These are phyloP conservation scores for Solidago caesia DNA, from an alignment of 129 eudicot genomes.

Conservation along the genomic window DNA sequence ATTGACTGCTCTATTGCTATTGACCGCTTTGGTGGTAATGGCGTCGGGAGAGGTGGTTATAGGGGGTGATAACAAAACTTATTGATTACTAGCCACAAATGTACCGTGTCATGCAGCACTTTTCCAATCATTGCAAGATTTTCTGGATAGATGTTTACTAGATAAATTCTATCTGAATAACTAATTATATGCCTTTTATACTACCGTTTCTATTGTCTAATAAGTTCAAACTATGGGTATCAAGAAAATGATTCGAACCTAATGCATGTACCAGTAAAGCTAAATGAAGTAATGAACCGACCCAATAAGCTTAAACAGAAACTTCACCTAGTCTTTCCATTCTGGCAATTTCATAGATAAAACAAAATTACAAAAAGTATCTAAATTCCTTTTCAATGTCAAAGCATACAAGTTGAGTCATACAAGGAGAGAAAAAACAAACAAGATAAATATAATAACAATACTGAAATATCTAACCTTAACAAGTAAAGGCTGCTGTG, in stretches of 20 bases:
- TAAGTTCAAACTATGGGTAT: no score
- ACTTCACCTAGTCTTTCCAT: not conserved
- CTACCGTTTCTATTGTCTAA: no score
- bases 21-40: not conserved
- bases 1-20: not conserved
- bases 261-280: no score
- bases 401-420: not conserved
- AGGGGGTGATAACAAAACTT: not conserved
- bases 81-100: no score
- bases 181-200: no score
- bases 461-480: constrained; percentile 12
- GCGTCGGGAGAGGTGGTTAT: not conserved
- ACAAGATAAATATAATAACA: not conserved
- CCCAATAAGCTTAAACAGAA: not conserved
- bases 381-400: not conserved
- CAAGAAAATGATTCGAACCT: no score
- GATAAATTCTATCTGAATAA: no score
- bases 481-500: not conserved
- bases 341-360: not conserved
- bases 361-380: constrained; percentile 2
- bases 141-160: no score
- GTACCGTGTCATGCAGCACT: no score
- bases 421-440: constrained; percentile 5
- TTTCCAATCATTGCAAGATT: no score
- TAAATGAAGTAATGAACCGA: no score